These are phyloP conservation scores for Silene coronaria DNA, from an alignment of 179 eudicot genomes.

Conservation along the genomic window DNA sequence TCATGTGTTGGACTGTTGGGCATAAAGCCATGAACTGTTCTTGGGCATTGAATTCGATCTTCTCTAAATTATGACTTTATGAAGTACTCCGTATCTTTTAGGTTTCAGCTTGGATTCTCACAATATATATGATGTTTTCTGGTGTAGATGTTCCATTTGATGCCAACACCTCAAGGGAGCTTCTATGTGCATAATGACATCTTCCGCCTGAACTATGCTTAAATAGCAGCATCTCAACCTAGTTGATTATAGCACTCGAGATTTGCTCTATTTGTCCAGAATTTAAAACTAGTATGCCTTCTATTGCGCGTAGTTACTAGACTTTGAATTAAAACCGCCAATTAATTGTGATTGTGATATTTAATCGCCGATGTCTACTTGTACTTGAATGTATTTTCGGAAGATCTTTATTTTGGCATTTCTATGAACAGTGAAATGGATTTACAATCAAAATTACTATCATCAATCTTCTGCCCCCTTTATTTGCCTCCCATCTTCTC, in stretches of 20 bases:
- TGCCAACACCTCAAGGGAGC: slow-evolving; percentile 43
- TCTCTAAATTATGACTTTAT: too few species aligned
- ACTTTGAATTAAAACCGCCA: slow-evolving; percentile 18
- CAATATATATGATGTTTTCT: neutral
- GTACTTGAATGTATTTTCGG: slow-evolving; percentile 3
- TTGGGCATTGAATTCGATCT: too few species aligned
- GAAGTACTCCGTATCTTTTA: too few species aligned
- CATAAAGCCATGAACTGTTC: too few species aligned
- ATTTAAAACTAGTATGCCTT: slow-evolving; percentile 1
- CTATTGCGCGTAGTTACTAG: slow-evolving; percentile 17
- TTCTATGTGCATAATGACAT: slow-evolving; percentile 39
- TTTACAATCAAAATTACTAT: slow-evolving; percentile 4
- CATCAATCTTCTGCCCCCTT: neutral
- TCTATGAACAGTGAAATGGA: slow-evolving; percentile 17
- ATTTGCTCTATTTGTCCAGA: slow-evolving; percentile 14
- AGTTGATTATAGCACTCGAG: slow-evolving; percentile 5
- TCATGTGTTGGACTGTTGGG: too few species aligned
- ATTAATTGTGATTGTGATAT: slow-evolving; percentile 19
- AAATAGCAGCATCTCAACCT: neutral
- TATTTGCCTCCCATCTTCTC: neutral
- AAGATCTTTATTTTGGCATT: slow-evolving; percentile 14
- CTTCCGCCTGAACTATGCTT: slow-evolving; percentile 40
- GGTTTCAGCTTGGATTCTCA: neutral
- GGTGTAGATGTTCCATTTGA: slow-evolving; percentile 38
- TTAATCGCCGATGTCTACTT: slow-evolving; percentile 17